Conservation (phyloP, 192 early-diverging fungal genomes). For the Ambispora gerdemannii region DNA sequence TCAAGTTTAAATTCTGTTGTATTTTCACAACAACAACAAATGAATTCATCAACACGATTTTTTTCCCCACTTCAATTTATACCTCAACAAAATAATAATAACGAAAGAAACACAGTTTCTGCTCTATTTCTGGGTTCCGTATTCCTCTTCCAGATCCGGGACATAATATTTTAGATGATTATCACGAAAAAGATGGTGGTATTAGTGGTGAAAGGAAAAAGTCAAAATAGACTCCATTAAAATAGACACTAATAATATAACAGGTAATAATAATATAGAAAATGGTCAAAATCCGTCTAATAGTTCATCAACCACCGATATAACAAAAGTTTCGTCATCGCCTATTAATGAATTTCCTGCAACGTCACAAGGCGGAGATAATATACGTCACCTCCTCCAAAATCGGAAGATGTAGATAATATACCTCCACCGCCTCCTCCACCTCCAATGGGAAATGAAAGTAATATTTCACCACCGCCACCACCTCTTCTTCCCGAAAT, state of each 20-base stretch:
- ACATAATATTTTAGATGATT: no score
- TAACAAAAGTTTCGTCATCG: slow-evolving; percentile 32
- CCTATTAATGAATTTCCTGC: slow-evolving; percentile 38
- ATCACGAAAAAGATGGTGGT: no score
- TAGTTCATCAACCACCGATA: slow-evolving; percentile 35
- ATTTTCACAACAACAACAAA: not conserved
- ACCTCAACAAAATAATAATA: not conserved
- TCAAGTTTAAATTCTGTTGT: not conserved
- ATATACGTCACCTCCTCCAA: no score
- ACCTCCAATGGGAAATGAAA: slow-evolving; percentile 26
- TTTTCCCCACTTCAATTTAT: not conserved
- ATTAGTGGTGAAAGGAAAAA: no score
- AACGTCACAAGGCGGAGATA: no score
- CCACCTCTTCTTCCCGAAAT: slow-evolving; percentile 36
- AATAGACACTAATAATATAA: no score
- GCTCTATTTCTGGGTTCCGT: no score
- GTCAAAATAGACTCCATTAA: no score
- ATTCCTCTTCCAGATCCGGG: no score
- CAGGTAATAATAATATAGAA: not conserved
- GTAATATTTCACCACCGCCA: no score
- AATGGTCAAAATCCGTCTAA: slow-evolving; percentile 8
- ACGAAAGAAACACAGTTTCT: no score
- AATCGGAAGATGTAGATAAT: no score
- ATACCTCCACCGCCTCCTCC: slow-evolving; percentile 47
- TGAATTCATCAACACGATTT: not conserved